Evolutionary conservation across 2,329 filamentous ascomycete species (phyloP), one percentile per base, ranked within the genome.

Genomic region (Akanthomyces dipterigenus): DNA sequence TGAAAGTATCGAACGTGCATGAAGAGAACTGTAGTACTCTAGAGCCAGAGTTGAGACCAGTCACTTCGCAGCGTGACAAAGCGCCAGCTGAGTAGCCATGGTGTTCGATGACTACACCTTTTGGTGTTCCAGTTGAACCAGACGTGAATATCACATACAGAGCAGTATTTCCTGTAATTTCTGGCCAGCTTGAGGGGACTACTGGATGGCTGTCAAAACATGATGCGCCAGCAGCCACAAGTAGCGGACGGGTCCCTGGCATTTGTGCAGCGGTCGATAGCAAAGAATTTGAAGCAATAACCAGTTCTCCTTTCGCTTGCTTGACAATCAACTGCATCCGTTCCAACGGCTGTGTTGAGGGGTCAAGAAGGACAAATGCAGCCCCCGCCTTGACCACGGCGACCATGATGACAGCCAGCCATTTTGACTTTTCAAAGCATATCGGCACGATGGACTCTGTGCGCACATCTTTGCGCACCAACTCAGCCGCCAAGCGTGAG

Each of bases 91-190:
- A 54, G 26, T 64, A 64, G 20, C 61, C 63, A 2, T 45, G 59
- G 56, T 68, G 67, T 16, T 65, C 64, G 20, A 71, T 65, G 18
- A 80, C 72, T 18, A 81, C 78, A 40, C 80, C 80, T 70, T 82
- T 82, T 2, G 80, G 80, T 38, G 71, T 70, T 3, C 80, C 80
- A 0, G 80, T 82, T 26, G 76, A 80, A n/a, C 80, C 80, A 18
- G 79, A 81, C n/a, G 80, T 82, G 65, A 82, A 82, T 67, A 81
- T 78, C 64, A 82, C 77, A 31, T 69, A 69, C 3, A 54, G 38
- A 3, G 49, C 34, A 45, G 50, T 26, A 1, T 16, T 45, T 20
- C 20, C 18, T 11, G 40, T 43, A 5, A 26, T 38, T 24, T 6
- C 9, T n/a, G 16, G 38, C 16, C 18, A 31, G 65, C 8, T 45